Base-by-base conservation (phyloP, 2,329 filamentous ascomycete species). In the Helotiales sp. region DNA sequence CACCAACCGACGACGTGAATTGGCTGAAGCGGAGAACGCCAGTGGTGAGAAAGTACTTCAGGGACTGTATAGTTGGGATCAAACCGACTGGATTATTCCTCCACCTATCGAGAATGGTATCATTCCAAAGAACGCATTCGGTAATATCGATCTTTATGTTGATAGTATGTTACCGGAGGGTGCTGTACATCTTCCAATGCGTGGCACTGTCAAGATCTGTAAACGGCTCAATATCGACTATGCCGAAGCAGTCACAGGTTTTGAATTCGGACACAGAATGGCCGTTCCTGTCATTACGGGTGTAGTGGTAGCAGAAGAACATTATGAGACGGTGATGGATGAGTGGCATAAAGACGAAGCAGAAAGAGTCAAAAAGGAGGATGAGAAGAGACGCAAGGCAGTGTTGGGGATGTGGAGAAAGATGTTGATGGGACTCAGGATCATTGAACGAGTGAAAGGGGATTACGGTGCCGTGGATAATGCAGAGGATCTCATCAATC, bases 31-130 rank as follows among this genome's bases (percentile, higher is more conserved):
- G 2, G 86, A 95, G 70, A 85, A 89, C 30, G 69, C 67, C 22
- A 91, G 85, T 0, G 93, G 93, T 17, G 82, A 89, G 66, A 96
- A 96, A 73, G 86, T 90, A 4, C 81, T 92, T 59, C 95, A 99
- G 71, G 93, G 92, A 0, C 76, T 99, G 0, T 99, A 91, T 73
- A 86, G 89, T 54, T 78, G 82, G 57, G 86, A 89, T 8, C 95
- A 99, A 73, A 99, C 95, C 0, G 90, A 96, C 55, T 97, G 91
- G 86, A 98, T 98, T 71, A 93, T 97, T 55, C 93, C 93, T 1
- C 84, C 88, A 1, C 92, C 93, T 0, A 96, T 97, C 55, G 73
- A 84, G 59, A 83, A 96, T 67, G 93, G 93, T 0, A 75, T 89
- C 13, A 97, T 98, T 59, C 95, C 95, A 0, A 96, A 95, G 73